A percentile compares a stretch with the other conserved stretches of the same genome.
phyloP scores from a whole-genome alignment of 202 grass and related monocot genomes.

The Cymbopogon flexuosus region DNA sequence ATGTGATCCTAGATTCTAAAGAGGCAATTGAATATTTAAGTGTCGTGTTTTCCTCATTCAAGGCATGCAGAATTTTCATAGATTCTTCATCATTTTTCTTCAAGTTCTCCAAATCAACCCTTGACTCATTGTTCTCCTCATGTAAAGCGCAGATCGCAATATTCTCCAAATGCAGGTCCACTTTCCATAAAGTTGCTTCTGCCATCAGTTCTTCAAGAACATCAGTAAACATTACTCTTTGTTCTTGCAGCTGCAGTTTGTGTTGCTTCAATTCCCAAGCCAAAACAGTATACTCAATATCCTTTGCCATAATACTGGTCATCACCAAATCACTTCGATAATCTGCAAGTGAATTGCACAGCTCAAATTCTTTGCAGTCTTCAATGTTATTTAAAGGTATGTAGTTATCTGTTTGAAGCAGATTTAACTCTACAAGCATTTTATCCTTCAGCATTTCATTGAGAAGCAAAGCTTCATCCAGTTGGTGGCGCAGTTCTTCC shows the following conservation, averaged over 20 bases:
- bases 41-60: conserved; percentile 39
- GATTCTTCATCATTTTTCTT: conserved; percentile 38
- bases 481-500: conserved; percentile 40
- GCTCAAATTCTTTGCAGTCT: conserved; percentile 39
- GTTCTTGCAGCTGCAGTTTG: conserved; percentile 34
- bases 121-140: conserved; percentile 47
- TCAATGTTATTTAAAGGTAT: conserved; percentile 20
- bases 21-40: conserved; percentile 38
- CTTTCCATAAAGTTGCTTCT: conserved; percentile 51
- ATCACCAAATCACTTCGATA: conserved; percentile 43
- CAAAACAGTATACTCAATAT: conserved; percentile 55
- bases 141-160: conserved; percentile 43
- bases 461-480: conserved; percentile 40
- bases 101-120: conserved; percentile 32
- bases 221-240: conserved; percentile 34
- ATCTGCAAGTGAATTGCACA: conserved; percentile 37
- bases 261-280: conserved; percentile 41
- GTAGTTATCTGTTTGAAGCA: conserved; percentile 36
- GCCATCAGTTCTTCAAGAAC: conserved; percentile 46
- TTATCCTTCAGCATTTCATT: conserved; percentile 47
- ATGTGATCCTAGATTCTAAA: conserved; percentile 43
- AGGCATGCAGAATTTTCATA: conserved; percentile 27
- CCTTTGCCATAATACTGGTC: conserved; percentile 40
- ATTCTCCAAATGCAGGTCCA: conserved; percentile 41
- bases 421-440: conserved; percentile 39